Conservation (phyloP, 768 basidiomycete species). For the Mycena floridula region DNA sequence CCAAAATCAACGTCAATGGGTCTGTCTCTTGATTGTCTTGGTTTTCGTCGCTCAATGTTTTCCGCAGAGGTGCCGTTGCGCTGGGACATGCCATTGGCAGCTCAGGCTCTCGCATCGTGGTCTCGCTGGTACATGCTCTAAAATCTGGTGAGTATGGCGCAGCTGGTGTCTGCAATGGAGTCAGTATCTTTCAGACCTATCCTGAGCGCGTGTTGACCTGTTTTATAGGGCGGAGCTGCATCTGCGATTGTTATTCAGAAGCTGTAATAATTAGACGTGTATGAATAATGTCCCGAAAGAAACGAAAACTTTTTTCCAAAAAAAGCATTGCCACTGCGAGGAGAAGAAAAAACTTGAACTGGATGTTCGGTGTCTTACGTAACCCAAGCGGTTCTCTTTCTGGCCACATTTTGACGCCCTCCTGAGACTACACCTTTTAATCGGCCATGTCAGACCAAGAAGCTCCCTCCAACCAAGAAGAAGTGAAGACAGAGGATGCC, state of each 20-base stretch:
- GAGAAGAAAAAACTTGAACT: too few relatives aligned
- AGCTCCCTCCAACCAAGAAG: conserved; percentile 24
- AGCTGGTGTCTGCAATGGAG: conserved; percentile 95
- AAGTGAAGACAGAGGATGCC: conserved; percentile 51
- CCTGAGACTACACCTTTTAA: too few relatives aligned
- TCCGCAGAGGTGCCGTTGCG: conserved; percentile 85
- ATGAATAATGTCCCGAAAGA: too few relatives aligned
- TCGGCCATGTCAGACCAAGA: conserved; percentile 64
- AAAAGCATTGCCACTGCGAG: too few relatives aligned
- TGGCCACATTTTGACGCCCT: too few relatives aligned
- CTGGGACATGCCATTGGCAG: conserved; percentile 96
- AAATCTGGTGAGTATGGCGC: conserved; percentile 92
- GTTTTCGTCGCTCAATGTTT: conserved; percentile 8
- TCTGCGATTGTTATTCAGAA: conserved; percentile 88
- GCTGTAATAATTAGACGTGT: conserved; percentile 45
- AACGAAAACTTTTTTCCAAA: too few relatives aligned
- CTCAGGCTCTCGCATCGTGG: conserved; percentile 91
- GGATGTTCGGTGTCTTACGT: too few relatives aligned
- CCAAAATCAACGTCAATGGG: conserved; percentile 90
- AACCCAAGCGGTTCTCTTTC: too few relatives aligned
- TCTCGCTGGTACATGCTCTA: conserved; percentile 87
- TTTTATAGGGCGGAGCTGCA: conserved; percentile 78
- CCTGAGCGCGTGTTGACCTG: conserved; percentile 8
- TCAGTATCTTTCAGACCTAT: conserved; percentile 34
- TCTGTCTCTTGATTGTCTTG: conserved; percentile 27